phyloP scores from a whole-genome alignment of 2,329 filamentous ascomycete species.

The Penicillium sp. region DNA sequence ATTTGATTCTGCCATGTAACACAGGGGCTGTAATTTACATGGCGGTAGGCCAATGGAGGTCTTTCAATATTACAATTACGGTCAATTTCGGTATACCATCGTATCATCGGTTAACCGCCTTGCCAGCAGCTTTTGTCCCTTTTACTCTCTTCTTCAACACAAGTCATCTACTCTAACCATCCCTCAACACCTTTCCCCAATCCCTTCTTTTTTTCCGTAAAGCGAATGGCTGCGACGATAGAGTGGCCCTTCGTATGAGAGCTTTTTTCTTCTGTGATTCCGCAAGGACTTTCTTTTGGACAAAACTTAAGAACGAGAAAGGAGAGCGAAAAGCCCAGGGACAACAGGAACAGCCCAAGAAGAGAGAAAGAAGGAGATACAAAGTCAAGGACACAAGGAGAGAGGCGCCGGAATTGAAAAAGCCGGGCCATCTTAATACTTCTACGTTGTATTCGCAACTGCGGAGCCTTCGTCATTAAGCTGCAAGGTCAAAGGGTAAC shows the following conservation, averaged over 20 bases:
- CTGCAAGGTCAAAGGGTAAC: constrained; percentile 15
- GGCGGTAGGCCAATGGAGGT: not conserved
- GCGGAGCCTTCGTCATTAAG: constrained; percentile 16
- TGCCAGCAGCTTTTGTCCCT: constrained; percentile 23
- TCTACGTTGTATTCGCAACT: constrained; percentile 15
- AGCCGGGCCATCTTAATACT: constrained; percentile 10
- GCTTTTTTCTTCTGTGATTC: constrained; percentile 26
- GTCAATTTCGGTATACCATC: not conserved
- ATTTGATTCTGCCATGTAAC: not conserved
- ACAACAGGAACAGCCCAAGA: constrained; percentile 6
- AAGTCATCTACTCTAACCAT: constrained; percentile 11
- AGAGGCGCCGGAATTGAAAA: constrained; percentile 3
- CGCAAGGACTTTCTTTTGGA: constrained; percentile 21
- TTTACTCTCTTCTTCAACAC: constrained; percentile 25
- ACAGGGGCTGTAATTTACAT: constrained; percentile 13
- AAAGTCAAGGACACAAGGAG: constrained; percentile 13
- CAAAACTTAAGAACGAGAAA: constrained; percentile 15
- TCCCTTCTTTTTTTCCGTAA: constrained; percentile 34
- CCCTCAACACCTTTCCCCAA: constrained; percentile 19
- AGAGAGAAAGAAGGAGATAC: constrained; percentile 18
- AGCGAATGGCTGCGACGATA: constrained; percentile 37
- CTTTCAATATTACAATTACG: not conserved
- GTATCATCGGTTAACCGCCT: constrained; percentile 18
- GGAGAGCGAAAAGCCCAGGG: constrained; percentile 14
- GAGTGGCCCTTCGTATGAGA: constrained; percentile 39